Conservation (phyloP, 345 rosid genomes). For the Raphanus sativus region DNA sequence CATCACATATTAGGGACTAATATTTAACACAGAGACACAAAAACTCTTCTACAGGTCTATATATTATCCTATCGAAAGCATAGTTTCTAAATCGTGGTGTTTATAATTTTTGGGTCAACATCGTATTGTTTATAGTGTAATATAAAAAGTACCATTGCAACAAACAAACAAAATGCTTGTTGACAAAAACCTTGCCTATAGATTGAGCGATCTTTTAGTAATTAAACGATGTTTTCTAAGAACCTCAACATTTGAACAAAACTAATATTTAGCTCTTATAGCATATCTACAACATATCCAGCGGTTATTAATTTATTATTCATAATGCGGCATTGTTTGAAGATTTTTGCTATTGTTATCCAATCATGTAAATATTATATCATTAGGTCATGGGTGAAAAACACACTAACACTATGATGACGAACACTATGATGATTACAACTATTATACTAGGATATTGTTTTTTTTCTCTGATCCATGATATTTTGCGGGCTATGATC, state of each 20-base stretch:
- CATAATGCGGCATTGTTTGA: too few species aligned
- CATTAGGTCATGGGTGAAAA: neutral
- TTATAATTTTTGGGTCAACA: neutral
- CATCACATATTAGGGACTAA: neutral
- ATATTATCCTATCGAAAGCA: neutral
- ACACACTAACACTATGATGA: neutral
- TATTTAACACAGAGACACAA: neutral
- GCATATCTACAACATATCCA: neutral
- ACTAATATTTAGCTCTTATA: neutral
- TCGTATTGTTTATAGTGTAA: neutral
- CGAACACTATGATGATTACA: neutral
- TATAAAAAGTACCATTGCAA: neutral
- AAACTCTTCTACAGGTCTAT: neutral
- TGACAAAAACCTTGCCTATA: neutral
- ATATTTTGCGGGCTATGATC: too few species aligned
- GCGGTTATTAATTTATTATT: too few species aligned
- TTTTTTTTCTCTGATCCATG: too few species aligned
- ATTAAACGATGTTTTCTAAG: neutral
- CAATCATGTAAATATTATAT: neutral
- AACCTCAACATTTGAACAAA: neutral
- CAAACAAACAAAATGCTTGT: neutral
- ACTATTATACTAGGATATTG: neutral
- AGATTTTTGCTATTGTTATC: neutral
- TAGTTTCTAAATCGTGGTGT: neutral
- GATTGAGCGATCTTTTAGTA: neutral